A percentile compares a stretch with the other conserved stretches of the same genome.
phyloP scores from a whole-genome alignment of 352 stramenopile species.

The Phytopythium boreale region DNA sequence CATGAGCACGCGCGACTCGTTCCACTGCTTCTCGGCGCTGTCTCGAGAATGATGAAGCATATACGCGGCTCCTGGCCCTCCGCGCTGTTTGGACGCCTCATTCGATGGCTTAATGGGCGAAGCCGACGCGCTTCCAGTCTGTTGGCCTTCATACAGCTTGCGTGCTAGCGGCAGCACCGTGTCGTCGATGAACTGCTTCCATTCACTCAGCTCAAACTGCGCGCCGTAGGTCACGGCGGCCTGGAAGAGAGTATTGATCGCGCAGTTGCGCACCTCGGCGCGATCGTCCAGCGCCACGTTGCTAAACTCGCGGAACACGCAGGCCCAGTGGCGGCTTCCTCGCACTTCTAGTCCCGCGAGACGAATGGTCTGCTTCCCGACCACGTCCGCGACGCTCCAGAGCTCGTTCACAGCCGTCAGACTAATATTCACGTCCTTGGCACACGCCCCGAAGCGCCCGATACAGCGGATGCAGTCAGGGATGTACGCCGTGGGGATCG shows the following conservation, averaged over 20 bases:
- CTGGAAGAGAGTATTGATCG: conserved; percentile 97
- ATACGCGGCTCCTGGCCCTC: conserved; percentile 20
- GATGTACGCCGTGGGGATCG: conserved; percentile 69
- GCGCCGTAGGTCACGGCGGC: conserved; percentile 93
- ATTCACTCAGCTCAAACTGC: conserved; percentile 89
- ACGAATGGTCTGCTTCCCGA: conserved; percentile 56
- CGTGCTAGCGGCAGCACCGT: conserved; percentile 91
- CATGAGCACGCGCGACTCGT: conserved; percentile 94
- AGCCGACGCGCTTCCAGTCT: neutral
- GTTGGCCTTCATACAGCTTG: conserved; percentile 48
- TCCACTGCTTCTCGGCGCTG: conserved; percentile 96
- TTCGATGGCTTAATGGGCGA: conserved; percentile 11
- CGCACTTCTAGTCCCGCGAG: conserved; percentile 1
- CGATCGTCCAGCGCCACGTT: conserved; percentile 90
- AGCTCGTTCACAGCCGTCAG: conserved; percentile 96
- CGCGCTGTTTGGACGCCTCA: conserved; percentile 12
- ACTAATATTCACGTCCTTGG: conserved; percentile 97
- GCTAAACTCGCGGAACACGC: conserved; percentile 77
- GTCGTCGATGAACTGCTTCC: conserved; percentile 91
- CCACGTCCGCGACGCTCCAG: conserved; percentile 91
- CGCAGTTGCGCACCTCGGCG: conserved; percentile 95
- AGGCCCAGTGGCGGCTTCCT: conserved; percentile 39
- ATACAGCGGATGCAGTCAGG: conserved; percentile 90
- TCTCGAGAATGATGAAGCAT: conserved; percentile 96
- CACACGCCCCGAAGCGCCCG: conserved; percentile 89